phyloP scores from a whole-genome alignment of 1,284 basidiomycete species.

The Cutaneotrichosporon cavernicola region DNA sequence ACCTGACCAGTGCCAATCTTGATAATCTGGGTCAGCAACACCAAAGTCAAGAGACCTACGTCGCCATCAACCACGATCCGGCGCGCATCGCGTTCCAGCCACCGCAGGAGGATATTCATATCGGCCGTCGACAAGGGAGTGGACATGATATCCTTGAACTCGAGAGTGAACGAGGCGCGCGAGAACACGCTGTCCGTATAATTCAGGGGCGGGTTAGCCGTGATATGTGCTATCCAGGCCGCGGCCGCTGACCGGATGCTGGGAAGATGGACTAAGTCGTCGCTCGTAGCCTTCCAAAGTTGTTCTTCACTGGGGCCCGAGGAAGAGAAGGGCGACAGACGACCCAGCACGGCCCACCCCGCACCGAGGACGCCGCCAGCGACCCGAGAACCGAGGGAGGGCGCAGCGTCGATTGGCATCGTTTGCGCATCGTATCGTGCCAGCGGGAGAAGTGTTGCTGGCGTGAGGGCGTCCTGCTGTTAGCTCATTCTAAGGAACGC shows the following conservation, averaged over 20 bases:
- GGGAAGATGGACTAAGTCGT: conserved; percentile 69
- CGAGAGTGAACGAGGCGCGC: conserved; percentile 62
- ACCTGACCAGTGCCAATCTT: conserved; percentile 62
- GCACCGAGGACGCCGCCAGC: conserved; percentile 72
- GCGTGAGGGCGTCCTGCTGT: conserved; percentile 35
- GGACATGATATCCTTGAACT: conserved; percentile 57
- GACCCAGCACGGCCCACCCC: conserved; percentile 69
- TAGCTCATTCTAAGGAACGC: conserved; percentile 35
- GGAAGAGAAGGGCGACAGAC: conserved; percentile 59
- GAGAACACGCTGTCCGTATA: conserved; percentile 67
- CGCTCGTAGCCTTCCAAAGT: conserved; percentile 62
- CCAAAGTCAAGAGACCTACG: conserved; percentile 54
- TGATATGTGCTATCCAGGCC: not conserved
- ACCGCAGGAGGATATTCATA: conserved; percentile 68
- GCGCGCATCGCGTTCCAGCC: conserved; percentile 71
- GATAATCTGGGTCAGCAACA: conserved; percentile 60
- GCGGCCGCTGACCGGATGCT: conserved; percentile 54
- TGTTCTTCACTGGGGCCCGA: conserved; percentile 56
- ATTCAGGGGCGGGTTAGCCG: conserved; percentile 55
- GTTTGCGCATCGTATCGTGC: conserved; percentile 61
- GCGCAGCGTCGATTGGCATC: conserved; percentile 66
- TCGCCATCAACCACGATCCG: conserved; percentile 65
- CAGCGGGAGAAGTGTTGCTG: conserved; percentile 57
- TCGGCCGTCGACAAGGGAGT: conserved; percentile 50
- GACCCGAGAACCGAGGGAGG: conserved; percentile 68